Evolutionary conservation across 1,284 basidiomycete genomes (phyloP).

Genomic region (Heliocybe sulcata): DNA sequence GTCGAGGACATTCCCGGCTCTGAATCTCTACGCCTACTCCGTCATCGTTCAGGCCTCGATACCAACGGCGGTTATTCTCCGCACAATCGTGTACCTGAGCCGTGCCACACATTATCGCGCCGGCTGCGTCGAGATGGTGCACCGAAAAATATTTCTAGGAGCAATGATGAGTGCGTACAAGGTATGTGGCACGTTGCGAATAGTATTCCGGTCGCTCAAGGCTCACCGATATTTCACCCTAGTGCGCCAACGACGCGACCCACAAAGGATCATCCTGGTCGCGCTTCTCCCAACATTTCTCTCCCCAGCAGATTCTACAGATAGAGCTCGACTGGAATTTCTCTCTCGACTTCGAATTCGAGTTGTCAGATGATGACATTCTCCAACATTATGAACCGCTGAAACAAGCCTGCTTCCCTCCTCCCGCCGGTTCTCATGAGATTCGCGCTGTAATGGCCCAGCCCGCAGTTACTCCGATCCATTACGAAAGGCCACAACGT

Average conservation of each 20-base stretch:
- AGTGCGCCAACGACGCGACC: background rate
- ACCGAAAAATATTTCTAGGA: background rate
- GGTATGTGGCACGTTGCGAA: background rate
- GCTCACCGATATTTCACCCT: background rate
- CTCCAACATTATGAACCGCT: background rate
- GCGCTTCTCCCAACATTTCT: background rate
- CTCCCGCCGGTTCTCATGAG: background rate
- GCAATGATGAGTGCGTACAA: background rate
- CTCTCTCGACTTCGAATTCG: background rate
- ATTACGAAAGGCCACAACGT: background rate
- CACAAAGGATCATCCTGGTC: background rate
- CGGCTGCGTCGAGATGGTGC: background rate
- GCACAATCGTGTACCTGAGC: background rate
- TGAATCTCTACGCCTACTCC: background rate
- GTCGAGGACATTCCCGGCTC: background rate
- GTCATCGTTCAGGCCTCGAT: background rate
- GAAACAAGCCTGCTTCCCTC: background rate
- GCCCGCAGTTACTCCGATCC: background rate
- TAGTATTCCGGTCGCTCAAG: background rate
- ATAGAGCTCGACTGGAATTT: background rate
- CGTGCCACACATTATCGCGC: background rate
- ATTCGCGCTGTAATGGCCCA: background rate
- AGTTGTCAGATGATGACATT: background rate
- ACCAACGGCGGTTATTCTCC: background rate
- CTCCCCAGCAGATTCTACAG: background rate